Conservation (phyloP, 1,139 yeast species). For the Pichia sp. region DNA sequence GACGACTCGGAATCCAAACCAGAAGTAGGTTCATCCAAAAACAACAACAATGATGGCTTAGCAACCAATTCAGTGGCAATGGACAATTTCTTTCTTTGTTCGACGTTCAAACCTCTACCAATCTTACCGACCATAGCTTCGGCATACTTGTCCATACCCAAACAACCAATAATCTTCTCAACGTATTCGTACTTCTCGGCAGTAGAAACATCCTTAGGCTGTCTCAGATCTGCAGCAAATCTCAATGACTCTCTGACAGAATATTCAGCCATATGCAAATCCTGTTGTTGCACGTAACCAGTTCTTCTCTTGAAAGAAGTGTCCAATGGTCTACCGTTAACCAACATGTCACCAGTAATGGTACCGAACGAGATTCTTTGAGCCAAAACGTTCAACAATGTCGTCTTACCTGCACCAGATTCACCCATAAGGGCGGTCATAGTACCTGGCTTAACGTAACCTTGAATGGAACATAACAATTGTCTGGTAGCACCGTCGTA, state of each 20-base stretch:
- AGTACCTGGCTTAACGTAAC: conserved; percentile 54
- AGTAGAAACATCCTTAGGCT: conserved; percentile 41
- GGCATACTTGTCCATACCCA: conserved; percentile 48
- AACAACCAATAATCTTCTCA: conserved; percentile 44
- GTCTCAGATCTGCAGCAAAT: conserved; percentile 51
- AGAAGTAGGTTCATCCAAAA: conserved; percentile 50
- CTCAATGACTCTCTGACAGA: conserved; percentile 49
- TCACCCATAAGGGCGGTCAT: conserved; percentile 63
- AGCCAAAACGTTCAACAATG: conserved; percentile 53
- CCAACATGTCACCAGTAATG: conserved; percentile 50
- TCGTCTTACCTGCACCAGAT: conserved; percentile 69
- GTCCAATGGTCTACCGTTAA: conserved; percentile 45
- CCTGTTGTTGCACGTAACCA: conserved; percentile 58
- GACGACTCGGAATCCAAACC: conserved; percentile 53
- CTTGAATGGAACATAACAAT: conserved; percentile 38
- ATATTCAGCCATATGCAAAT: conserved; percentile 46
- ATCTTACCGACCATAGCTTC: conserved; percentile 51
- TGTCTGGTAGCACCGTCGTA: conserved; percentile 39
- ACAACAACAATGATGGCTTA: conserved; percentile 44
- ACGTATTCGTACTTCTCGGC: conserved; percentile 45
- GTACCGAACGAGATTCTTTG: conserved; percentile 47
- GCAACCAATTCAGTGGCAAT: conserved; percentile 51
- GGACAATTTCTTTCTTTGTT: conserved; percentile 38
- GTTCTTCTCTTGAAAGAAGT: conserved; percentile 46
- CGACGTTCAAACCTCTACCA: conserved; percentile 55